Percentiles rank a stretch among this genome's conserved stretches.
phyloP scores from a whole-genome alignment of 805 yeast species.

The Metschnikowia arizonensis region DNA sequence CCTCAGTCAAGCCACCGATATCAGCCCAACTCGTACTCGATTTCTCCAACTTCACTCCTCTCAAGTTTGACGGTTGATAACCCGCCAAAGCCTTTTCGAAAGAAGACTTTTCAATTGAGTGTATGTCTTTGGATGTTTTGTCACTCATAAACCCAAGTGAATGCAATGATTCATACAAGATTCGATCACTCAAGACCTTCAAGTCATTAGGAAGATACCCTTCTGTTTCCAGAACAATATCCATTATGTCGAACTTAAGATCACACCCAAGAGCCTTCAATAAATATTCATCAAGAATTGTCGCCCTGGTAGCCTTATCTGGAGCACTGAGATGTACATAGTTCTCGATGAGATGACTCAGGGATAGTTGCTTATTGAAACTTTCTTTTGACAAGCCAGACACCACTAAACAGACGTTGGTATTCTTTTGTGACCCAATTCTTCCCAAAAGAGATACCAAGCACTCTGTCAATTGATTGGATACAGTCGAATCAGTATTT shows the following conservation, averaged over 20 bases:
- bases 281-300: conserved; percentile 42
- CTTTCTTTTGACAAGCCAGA: conserved; percentile 63
- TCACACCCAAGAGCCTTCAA: conserved; percentile 23
- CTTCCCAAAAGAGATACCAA: conserved; percentile 44
- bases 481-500: conserved; percentile 54
- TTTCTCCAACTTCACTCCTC: conserved; percentile 84
- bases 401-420: conserved; percentile 54
- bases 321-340: conserved; percentile 63
- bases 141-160: background rate
- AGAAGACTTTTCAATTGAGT: conserved; percentile 27
- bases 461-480: conserved; percentile 63
- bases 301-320: conserved; percentile 53
- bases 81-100: conserved; percentile 59
- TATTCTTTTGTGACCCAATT: conserved; percentile 41
- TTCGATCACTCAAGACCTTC: conserved; percentile 64
- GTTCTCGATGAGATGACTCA: conserved; percentile 69
- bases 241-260: conserved; percentile 43
- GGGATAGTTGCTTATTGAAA: conserved; percentile 55
- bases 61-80: conserved; percentile 72
- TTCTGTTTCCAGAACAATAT: conserved; percentile 64
- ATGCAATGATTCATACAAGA: conserved; percentile 45
- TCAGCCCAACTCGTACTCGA: conserved; percentile 76
- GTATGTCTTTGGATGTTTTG: background rate
- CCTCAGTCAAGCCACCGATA: conserved; percentile 81
- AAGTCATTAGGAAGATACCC: conserved; percentile 87